Percentiles rank a stretch among this genome's conserved stretches.
These are phyloP conservation scores for Ogataea nonfermentans DNA, from an alignment of 805 yeast genomes.

Conservation along the genomic window DNA sequence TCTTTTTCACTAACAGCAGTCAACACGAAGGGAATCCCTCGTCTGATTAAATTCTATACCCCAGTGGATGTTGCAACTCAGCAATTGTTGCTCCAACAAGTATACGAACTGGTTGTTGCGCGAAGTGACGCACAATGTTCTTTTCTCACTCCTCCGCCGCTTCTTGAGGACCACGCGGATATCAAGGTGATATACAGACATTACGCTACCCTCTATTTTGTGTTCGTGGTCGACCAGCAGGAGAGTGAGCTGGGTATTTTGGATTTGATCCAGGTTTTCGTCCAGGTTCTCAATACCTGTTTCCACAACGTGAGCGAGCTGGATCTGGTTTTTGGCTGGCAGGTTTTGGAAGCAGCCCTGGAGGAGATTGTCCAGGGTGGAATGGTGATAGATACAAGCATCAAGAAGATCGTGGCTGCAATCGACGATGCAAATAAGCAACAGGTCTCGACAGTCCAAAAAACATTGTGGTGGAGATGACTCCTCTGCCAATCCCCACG, in stretches of 20 bases:
- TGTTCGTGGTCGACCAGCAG: slow-evolving; percentile 92
- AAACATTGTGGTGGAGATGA: slow-evolving; percentile 8
- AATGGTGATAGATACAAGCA: slow-evolving; percentile 93
- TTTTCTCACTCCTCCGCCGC: slow-evolving; percentile 85
- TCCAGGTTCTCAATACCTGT: slow-evolving; percentile 89
- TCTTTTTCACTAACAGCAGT: slow-evolving; percentile 40
- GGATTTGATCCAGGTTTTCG: slow-evolving; percentile 94
- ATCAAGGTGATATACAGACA: slow-evolving; percentile 90
- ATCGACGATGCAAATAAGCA: slow-evolving; percentile 70
- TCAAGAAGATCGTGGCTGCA: slow-evolving; percentile 74
- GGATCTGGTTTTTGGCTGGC: slow-evolving; percentile 99
- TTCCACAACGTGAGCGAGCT: slow-evolving; percentile 93
- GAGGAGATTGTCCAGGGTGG: slow-evolving; percentile 97
- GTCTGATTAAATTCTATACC: slow-evolving; percentile 87
- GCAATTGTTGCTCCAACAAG: slow-evolving; percentile 74
- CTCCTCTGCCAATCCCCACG: slow-evolving; percentile 29
- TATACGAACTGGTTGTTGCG: slow-evolving; percentile 69
- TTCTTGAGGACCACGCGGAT: slow-evolving; percentile 61
- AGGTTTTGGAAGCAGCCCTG: slow-evolving; percentile 84
- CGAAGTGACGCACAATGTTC: slow-evolving; percentile 80
- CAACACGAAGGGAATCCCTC: slow-evolving; percentile 86
- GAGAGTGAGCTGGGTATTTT: slow-evolving; percentile 92
- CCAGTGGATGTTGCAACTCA: slow-evolving; percentile 87
- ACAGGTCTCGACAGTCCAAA: slow-evolving; percentile 31
- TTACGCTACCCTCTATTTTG: slow-evolving; percentile 94